Conservation (phyloP, 2,329 filamentous ascomycete species). For the Ascosphaera apis region DNA sequence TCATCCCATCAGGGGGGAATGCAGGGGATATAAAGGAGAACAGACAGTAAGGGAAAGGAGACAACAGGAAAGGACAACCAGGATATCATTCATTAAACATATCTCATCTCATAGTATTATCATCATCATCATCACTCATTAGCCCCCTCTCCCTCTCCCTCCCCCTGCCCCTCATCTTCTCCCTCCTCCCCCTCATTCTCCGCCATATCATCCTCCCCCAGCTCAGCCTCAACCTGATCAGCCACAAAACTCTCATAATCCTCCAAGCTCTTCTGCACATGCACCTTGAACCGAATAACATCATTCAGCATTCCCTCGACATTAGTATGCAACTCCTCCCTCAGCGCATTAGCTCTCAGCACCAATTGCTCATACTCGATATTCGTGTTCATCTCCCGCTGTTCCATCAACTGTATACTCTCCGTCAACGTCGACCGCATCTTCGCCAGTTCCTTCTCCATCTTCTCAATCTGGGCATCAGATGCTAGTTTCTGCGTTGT, state of each 20-base stretch:
- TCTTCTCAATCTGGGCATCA: constrained; percentile 90
- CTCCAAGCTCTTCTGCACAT: constrained; percentile 77
- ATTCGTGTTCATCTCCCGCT: constrained; percentile 86
- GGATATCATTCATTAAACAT: background rate
- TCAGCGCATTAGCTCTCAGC: constrained; percentile 56
- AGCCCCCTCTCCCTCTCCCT: too few species aligned
- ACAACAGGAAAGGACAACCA: too few species aligned
- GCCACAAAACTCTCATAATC: constrained; percentile 87
- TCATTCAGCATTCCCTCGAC: constrained; percentile 92
- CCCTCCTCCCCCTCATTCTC: constrained; percentile 11
- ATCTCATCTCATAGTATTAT: too few species aligned
- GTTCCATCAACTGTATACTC: constrained; percentile 76
- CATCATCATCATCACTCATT: too few species aligned
- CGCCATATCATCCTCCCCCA: constrained; percentile 35
- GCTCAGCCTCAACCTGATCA: constrained; percentile 72
- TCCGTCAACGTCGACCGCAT: constrained; percentile 70
- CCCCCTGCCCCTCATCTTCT: too few species aligned
- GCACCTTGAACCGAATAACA: constrained; percentile 95
- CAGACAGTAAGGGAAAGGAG: background rate
- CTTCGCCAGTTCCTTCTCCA: constrained; percentile 92
- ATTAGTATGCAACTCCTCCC: constrained; percentile 96
- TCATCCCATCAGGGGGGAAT: too few species aligned
- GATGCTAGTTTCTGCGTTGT: constrained; percentile 69
- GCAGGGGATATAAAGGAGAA: background rate
- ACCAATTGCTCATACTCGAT: constrained; percentile 90